Evolutionary conservation across 164 flowering plant genomes (phyloP), one percentile per base, ranked within the genome.

Genomic region (Umbellularia californica): DNA sequence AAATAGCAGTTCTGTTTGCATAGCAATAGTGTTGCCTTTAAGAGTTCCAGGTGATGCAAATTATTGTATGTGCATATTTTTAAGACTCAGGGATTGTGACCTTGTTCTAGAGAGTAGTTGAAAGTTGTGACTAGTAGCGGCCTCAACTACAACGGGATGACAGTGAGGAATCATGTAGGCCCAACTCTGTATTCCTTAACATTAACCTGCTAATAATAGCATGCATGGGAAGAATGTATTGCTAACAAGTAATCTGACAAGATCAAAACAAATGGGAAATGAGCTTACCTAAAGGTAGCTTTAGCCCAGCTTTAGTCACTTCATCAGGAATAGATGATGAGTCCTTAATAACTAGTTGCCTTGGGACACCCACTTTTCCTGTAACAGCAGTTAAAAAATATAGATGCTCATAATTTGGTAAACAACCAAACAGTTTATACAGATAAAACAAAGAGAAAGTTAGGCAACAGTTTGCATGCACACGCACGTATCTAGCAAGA

Each of bases 331-430:
- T 89, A 7, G 90, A 85, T 64, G 75, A 77, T 74, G 90, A 82
- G 79, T 93, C 91, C 77, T 81, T 85, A 22, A 93, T 77, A 73
- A 90, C 88, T 83, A 93, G 81, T 77, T 93, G 98, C 80, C 77
- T 86, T 3, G 97, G 97, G 73, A 90, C 88, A 66, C 83, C 80
- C 79, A 93, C 90, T 73, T 76, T 88, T 50, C 98, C 98, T 93
- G 71, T 78, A 79, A 70, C 13, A 52, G 41, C 1, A 65, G 5
- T 65, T 3, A 7, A 67, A 67, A 13, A 67, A 30, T 67, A 19
- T 14, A 67, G 20, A 25, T 14, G 24, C 6, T 25, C 17, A 64
- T 25, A 64, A 64, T 64, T 64, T 25, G 60, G n/a, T 55, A 9
- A 9, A 64, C 14, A 14, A 64, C 28, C 67, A 23, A 64, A 24